A percentile compares a stretch with the other conserved stretches of the same genome.
phyloP scores from a whole-genome alignment of 495 filamentous ascomycete genomes.

The Podospora bellae-mahoneyi region DNA sequence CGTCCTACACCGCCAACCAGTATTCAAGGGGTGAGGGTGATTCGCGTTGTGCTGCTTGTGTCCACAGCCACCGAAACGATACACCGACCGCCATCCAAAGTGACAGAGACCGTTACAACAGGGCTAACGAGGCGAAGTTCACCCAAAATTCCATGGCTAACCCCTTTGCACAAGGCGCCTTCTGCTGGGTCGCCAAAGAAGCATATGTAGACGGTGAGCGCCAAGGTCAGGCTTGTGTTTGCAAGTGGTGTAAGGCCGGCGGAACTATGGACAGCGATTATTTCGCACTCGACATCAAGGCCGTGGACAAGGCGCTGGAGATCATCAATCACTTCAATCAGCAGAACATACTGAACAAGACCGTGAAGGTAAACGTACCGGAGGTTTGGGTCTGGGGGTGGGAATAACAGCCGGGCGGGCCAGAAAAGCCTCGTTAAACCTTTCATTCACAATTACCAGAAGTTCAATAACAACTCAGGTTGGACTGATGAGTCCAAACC shows the following conservation, averaged over 20 bases:
- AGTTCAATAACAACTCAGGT: too few species aligned
- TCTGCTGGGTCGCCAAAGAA: slow-evolving; percentile 35
- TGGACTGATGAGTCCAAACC: too few species aligned
- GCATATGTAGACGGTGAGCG: slow-evolving; percentile 27
- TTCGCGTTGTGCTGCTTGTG: slow-evolving; percentile 30
- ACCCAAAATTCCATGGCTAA: slow-evolving; percentile 5
- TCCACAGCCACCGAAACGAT: slow-evolving; percentile 25
- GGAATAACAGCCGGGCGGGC: neutral
- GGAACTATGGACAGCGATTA: slow-evolving; percentile 29
- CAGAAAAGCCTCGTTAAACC: too few species aligned
- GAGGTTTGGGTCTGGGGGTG: slow-evolving; percentile 23
- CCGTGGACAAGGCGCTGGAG: slow-evolving; percentile 33
- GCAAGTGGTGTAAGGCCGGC: slow-evolving; percentile 40
- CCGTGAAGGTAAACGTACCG: slow-evolving; percentile 36
- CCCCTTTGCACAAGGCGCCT: slow-evolving; percentile 32
- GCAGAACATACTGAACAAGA: slow-evolving; percentile 26
- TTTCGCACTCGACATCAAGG: slow-evolving; percentile 37
- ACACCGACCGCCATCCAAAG: slow-evolving; percentile 2
- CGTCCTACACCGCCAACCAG: slow-evolving; percentile 30
- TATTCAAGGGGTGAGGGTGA: slow-evolving; percentile 26
- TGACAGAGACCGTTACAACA: slow-evolving; percentile 32
- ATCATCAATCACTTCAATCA: slow-evolving; percentile 39
- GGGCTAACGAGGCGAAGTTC: neutral
- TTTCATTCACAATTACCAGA: too few species aligned
- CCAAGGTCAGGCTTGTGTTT: slow-evolving; percentile 29